Evolutionary conservation across 805 yeast genomes (phyloP), one percentile per base, ranked within the genome.

Genomic region (Kodamaea lidongshanica): DNA sequence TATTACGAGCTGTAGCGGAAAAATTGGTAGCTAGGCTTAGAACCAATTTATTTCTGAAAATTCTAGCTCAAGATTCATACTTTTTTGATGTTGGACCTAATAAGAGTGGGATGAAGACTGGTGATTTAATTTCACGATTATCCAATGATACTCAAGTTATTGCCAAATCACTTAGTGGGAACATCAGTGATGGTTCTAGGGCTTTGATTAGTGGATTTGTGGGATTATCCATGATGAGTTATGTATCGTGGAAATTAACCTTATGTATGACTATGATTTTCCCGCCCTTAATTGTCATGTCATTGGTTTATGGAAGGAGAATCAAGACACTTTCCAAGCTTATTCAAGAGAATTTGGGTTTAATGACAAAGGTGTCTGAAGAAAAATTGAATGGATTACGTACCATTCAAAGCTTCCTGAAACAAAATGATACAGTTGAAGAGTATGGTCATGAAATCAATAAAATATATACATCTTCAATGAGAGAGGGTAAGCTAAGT

Each of bases 221-320:
- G 23, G 97, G 96, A 5, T 61, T 88, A 27, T 72, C 84, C 3
- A 86, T 88, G 95, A 89, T 89, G 97, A 65, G 84, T 39, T 75
- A 75, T 43, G 92, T 88, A 7, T 79, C 92, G 21, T 72, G 84
- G 64, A 77, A 87, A 46, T 65, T 89, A 37, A 85, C 96, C 0
- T 75, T 80, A 6, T 78, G 83, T 34, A 84, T 89, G 82, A 65
- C 82, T 40, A 45, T 85, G 19, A 61, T 88, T 32, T 78, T 85
- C 33, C 96, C 97, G 2, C 94, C 95, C 2, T 65, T 88, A 25
- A 77, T 85, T 25, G 58, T 77, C 6, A 79, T 86, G 67, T 85
- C 95, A 0, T 59, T 81, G 46, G 69, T 83, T 19, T 89, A 88
- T 52, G 97, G 97, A 37, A 70, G 78, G 34, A 67, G 75, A 40